Conservation (phyloP, 2,329 filamentous ascomycete species). For the Trichoderma afroharzianum region DNA sequence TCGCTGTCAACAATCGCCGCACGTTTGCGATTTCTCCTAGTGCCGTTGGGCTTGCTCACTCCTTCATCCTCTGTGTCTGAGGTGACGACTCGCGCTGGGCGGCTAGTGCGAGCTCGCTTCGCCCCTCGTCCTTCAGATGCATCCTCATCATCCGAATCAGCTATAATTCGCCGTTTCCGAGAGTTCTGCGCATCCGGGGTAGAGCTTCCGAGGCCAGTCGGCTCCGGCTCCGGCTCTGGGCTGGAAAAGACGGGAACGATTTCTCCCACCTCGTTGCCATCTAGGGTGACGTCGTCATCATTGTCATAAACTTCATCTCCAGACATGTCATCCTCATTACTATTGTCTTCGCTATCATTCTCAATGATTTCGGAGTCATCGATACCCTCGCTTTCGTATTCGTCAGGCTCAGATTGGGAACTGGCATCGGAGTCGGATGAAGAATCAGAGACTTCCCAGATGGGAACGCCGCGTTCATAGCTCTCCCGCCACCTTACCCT, state of each 20-base stretch:
- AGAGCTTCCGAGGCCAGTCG: not conserved
- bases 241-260: slow-evolving; percentile 29
- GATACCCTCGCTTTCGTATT: slow-evolving; percentile 40
- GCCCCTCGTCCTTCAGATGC: slow-evolving; percentile 20
- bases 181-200: slow-evolving; percentile 19
- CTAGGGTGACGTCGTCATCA: not conserved
- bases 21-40: not conserved
- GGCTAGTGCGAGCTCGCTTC: slow-evolving; percentile 26
- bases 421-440: not conserved
- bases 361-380: slow-evolving; percentile 33
- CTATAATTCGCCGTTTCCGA: slow-evolving; percentile 29
- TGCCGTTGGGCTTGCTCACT: not conserved
- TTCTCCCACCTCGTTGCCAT: slow-evolving; percentile 12
- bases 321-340: not conserved
- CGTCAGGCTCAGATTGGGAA: slow-evolving; percentile 24
- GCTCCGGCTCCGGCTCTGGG: slow-evolving; percentile 28
- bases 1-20: not conserved
- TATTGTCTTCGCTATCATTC: slow-evolving; percentile 23
- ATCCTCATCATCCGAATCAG: slow-evolving; percentile 32
- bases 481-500: not conserved
- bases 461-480: not conserved
- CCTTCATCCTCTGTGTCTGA: slow-evolving; percentile 26
- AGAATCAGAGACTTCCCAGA: not conserved
- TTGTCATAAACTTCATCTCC: slow-evolving; percentile 21
- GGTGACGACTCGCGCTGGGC: slow-evolving; percentile 5